Evolutionary conservation across 306 rosid genomes (phyloP).

Genomic region (Citrullus mucosospermus): DNA sequence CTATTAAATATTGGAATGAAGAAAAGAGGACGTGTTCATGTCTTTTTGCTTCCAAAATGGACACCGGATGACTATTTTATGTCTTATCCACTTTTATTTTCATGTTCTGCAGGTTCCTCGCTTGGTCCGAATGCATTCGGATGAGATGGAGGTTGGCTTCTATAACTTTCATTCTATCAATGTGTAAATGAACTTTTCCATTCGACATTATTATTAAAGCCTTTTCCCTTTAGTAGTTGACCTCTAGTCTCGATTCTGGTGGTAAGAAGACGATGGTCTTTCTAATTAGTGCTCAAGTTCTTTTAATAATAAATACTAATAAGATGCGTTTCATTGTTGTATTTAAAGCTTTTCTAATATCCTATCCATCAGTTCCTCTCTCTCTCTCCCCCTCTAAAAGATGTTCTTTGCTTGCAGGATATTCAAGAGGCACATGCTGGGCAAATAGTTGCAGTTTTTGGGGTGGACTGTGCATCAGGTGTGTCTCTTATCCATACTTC

Average conservation of each 20-base stretch:
- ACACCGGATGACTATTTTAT: background rate
- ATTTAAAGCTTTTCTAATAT: background rate
- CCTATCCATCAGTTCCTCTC: background rate
- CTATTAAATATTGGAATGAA: background rate
- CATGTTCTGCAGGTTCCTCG: slow-evolving; percentile 72
- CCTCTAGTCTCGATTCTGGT: background rate
- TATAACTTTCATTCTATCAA: background rate
- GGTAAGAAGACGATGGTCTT: background rate
- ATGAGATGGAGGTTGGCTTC: slow-evolving; percentile 86
- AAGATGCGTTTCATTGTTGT: background rate
- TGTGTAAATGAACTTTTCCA: background rate
- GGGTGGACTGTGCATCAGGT: slow-evolving; percentile 99
- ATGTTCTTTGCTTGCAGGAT: slow-evolving; percentile 37
- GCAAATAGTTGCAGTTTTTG: slow-evolving; percentile 96
- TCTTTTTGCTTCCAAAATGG: background rate
- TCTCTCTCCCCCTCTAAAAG: background rate
- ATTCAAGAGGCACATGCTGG: slow-evolving; percentile 98
- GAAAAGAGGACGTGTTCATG: background rate
- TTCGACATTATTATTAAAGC: background rate
- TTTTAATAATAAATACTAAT: background rate
- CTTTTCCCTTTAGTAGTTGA: background rate
- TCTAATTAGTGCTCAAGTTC: background rate
- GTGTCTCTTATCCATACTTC: slow-evolving; percentile 11
- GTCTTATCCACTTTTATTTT: background rate
- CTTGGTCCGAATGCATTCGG: slow-evolving; percentile 90